These are phyloP conservation scores for Psilocybe subaeruginosa DNA, from an alignment of 768 basidiomycete genomes.

Conservation along the genomic window DNA sequence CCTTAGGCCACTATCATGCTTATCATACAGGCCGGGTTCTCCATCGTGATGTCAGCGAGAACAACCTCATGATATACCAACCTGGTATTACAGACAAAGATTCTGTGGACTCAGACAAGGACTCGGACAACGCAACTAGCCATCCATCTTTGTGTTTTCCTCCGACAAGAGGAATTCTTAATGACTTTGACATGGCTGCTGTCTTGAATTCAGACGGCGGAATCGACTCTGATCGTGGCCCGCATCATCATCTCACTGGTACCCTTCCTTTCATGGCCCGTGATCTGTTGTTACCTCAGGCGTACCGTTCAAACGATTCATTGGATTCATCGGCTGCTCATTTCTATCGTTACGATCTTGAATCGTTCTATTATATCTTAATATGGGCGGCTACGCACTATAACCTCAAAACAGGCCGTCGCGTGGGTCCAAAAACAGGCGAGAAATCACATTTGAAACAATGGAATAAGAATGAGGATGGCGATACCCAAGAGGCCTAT, in stretches of 20 bases:
- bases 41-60: constrained; percentile 34
- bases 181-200: background rate
- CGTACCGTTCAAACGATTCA: background rate
- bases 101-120: no score
- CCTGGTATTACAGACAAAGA: background rate
- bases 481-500: no score
- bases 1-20: constrained; percentile 25
- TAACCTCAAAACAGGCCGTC: background rate
- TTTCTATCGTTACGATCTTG: constrained; percentile 26
- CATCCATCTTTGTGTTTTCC: no score
- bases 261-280: constrained; percentile 18
- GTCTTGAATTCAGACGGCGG: background rate
- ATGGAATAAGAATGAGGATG: no score
- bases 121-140: background rate
- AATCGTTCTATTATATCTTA: constrained; percentile 26
- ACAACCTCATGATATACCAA: constrained; percentile 29
- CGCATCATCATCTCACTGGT: constrained; percentile 26
- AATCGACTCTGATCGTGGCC: background rate
- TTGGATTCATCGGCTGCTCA: background rate
- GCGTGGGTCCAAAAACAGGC: no score
- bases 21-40: constrained; percentile 23
- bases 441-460: no score
- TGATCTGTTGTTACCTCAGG: constrained; percentile 14
- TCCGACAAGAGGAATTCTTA: background rate
- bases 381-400: constrained; percentile 22